Evolutionary conservation across 495 filamentous ascomycete species (phyloP).

Genomic region (Glutinoglossum americanum): DNA sequence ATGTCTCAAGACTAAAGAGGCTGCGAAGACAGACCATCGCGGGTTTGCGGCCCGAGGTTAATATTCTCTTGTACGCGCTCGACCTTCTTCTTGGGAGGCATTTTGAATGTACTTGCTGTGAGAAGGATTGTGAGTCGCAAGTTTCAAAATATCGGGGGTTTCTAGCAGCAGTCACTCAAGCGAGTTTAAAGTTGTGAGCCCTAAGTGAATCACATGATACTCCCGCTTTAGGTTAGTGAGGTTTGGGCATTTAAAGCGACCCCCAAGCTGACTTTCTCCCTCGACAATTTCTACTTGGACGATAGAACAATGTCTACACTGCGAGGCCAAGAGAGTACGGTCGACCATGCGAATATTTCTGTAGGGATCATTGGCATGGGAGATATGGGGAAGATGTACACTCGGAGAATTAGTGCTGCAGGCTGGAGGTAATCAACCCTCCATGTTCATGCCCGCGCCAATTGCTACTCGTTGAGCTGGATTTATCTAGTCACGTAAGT

Average conservation of each 20-base stretch:
- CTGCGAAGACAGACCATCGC: conserved; percentile 42
- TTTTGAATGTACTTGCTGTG: conserved; percentile 21
- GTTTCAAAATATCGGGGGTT: background rate
- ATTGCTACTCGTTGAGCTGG: background rate
- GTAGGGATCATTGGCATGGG: conserved; percentile 97
- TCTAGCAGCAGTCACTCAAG: background rate
- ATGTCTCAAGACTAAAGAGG: background rate
- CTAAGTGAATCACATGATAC: background rate
- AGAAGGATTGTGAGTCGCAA: background rate
- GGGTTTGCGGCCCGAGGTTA: conserved; percentile 84
- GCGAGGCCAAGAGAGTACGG: background rate
- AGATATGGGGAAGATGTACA: conserved; percentile 99
- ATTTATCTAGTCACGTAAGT: background rate
- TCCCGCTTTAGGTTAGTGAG: background rate
- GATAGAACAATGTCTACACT: background rate
- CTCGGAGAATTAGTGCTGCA: conserved; percentile 59
- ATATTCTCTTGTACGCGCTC: conserved; percentile 81
- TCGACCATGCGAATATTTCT: conserved; percentile 16
- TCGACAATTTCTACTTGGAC: background rate
- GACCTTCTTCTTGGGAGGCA: conserved; percentile 70
- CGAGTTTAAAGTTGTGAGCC: background rate
- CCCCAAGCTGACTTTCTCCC: too few relatives aligned
- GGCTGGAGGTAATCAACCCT: conserved; percentile 67
- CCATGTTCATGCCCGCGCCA: background rate
- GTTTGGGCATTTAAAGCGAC: background rate